Evolutionary conservation across 169 alveolate species (phyloP).

Genomic region (Eimeria maxima): DNA sequence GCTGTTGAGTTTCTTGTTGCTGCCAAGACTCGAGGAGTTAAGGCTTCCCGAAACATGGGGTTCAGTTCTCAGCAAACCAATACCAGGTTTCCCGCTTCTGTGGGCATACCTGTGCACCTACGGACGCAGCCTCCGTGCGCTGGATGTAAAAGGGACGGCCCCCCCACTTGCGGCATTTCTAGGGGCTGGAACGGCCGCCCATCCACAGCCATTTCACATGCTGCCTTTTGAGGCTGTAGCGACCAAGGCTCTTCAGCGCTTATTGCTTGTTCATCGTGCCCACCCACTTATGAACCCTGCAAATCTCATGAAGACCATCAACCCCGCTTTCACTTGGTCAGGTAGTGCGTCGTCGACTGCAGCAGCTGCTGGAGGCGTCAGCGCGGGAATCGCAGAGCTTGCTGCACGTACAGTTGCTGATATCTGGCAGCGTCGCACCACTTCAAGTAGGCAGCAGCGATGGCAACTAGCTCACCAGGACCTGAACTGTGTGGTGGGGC

Average conservation of each 20-base stretch:
- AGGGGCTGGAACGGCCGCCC: slow-evolving; percentile 63
- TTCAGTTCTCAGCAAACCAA: slow-evolving; percentile 56
- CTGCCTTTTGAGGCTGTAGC: slow-evolving; percentile 55
- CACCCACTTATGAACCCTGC: slow-evolving; percentile 75
- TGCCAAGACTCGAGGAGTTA: slow-evolving; percentile 70
- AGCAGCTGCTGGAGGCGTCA: slow-evolving; percentile 1
- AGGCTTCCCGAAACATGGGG: slow-evolving; percentile 73
- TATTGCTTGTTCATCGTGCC: slow-evolving; percentile 50
- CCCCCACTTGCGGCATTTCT: slow-evolving; percentile 75
- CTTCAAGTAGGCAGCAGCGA: background rate
- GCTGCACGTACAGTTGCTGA: slow-evolving; percentile 33
- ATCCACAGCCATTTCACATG: slow-evolving; percentile 52
- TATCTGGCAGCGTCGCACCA: slow-evolving; percentile 44
- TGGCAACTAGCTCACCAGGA: background rate
- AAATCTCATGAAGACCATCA: background rate
- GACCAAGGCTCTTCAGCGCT: slow-evolving; percentile 68
- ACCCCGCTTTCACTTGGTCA: background rate
- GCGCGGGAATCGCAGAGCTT: slow-evolving; percentile 48
- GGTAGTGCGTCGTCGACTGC: slow-evolving; percentile 1
- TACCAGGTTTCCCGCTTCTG: slow-evolving; percentile 61
- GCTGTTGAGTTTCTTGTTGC: slow-evolving; percentile 40
- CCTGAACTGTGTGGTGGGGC: background rate
- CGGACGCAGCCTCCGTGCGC: slow-evolving; percentile 52
- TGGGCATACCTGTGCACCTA: slow-evolving; percentile 72
- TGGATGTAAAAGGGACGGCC: slow-evolving; percentile 69